Conservation (phyloP, 2,329 filamentous ascomycete genomes). For the Pseudonectria buxi region DNA sequence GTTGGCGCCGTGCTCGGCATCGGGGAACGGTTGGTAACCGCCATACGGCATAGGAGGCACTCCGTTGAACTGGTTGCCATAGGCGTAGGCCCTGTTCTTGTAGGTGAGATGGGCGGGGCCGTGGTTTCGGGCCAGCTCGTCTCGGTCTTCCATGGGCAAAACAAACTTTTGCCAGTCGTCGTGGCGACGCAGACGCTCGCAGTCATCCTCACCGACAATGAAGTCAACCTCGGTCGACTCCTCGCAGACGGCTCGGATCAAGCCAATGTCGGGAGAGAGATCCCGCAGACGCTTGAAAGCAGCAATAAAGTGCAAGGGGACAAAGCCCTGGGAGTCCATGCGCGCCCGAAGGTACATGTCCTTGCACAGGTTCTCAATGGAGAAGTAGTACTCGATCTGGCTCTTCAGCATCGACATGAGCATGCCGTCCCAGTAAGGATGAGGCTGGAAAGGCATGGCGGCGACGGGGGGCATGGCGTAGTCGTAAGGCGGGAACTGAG, state of each 20-base stretch:
- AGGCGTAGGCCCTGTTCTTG: conserved; percentile 28
- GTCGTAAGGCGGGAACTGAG: conserved; percentile 31
- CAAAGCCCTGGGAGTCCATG: conserved; percentile 95
- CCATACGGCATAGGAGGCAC: conserved; percentile 26
- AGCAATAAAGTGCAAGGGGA: conserved; percentile 70
- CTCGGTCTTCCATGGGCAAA: conserved; percentile 62
- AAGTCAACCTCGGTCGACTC: conserved; percentile 69
- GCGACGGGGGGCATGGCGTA: conserved; percentile 35
- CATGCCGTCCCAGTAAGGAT: conserved; percentile 49
- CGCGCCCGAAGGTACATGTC: conserved; percentile 80
- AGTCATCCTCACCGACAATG: conserved; percentile 64
- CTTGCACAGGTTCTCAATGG: conserved; percentile 89
- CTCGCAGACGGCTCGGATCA: conserved; percentile 69
- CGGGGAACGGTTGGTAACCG: conserved; percentile 24
- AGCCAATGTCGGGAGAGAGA: conserved; percentile 52
- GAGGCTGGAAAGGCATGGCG: conserved; percentile 27
- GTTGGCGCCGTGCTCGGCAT: conserved; percentile 31
- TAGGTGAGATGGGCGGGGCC: conserved; percentile 45
- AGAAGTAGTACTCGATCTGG: conserved; percentile 90
- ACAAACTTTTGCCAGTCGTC: conserved; percentile 79
- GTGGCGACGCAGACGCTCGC: conserved; percentile 69
- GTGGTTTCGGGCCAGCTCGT: conserved; percentile 65
- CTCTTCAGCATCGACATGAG: conserved; percentile 36
- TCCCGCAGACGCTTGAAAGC: conserved; percentile 68
- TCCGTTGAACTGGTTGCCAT: conserved; percentile 25